These are phyloP conservation scores for Thermomucor indicae-seudaticae DNA, from an alignment of 371 early-diverging fungal genomes.

Conservation along the genomic window DNA sequence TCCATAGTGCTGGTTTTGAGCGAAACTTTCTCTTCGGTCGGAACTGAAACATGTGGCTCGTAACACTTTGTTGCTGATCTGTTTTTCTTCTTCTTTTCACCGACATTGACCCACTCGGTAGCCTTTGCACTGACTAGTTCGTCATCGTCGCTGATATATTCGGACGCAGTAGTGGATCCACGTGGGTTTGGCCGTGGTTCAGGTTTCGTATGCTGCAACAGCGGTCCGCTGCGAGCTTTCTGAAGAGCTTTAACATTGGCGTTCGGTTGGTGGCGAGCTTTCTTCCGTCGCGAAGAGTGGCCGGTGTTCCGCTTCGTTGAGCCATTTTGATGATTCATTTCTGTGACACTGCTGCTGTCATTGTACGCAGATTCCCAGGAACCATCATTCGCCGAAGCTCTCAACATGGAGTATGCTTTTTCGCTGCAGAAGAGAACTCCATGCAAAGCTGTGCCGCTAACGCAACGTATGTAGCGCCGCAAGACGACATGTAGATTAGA, in stretches of 20 bases:
- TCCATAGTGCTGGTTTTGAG: too few relatives aligned
- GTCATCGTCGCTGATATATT: not conserved
- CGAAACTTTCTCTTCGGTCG: too few relatives aligned
- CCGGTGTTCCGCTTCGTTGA: not conserved
- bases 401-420: not conserved
- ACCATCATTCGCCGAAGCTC: too few relatives aligned
- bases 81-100: slow-evolving; percentile 6
- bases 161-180: not conserved
- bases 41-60: not conserved
- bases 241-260: too few relatives aligned
- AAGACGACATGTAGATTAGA: too few relatives aligned
- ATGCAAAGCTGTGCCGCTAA: too few relatives aligned
- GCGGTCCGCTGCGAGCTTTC: not conserved
- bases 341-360: not conserved
- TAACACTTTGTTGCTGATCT: not conserved
- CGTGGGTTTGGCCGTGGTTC: not conserved
- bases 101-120: slow-evolving; percentile 5
- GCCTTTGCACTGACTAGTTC: too few relatives aligned
- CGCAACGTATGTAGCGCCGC: too few relatives aligned
- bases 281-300: too few relatives aligned
- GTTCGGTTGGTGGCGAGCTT: too few relatives aligned
- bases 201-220: slow-evolving; percentile 1
- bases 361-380: not conserved
- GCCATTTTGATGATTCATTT: not conserved
- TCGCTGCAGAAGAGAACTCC: not conserved